These are phyloP conservation scores for Kalmanozyma brasiliensis DNA, from an alignment of 1,284 basidiomycete species.

Conservation along the genomic window DNA sequence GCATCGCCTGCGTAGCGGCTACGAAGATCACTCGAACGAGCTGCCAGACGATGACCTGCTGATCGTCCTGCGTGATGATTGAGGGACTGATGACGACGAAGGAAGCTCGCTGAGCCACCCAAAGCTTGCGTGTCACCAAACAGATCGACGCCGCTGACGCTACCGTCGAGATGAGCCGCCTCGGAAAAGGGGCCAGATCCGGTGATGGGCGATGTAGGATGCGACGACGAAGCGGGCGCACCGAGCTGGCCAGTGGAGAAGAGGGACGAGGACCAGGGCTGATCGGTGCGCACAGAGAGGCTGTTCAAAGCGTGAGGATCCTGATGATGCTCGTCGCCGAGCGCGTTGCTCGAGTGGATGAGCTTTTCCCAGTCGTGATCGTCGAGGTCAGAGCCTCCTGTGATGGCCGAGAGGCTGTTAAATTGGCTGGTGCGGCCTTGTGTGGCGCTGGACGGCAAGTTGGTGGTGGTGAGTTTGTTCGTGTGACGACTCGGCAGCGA, in stretches of 20 bases:
- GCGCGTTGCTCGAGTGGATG: conserved; percentile 44
- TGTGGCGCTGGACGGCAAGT: conserved; percentile 30
- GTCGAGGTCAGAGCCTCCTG: conserved; percentile 50
- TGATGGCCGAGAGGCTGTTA: conserved; percentile 60
- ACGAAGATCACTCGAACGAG: conserved; percentile 32
- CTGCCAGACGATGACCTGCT: conserved; percentile 27
- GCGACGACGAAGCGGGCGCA: conserved; percentile 16
- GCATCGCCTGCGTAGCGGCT: conserved; percentile 10
- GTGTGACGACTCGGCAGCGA: conserved; percentile 45
- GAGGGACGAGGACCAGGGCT: conserved; percentile 37
- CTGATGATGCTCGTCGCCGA: conserved; percentile 47
- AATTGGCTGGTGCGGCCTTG: conserved; percentile 36
- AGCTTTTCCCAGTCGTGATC: conserved; percentile 62
- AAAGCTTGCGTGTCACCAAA: conserved; percentile 35
- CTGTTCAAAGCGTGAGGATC: conserved; percentile 20
- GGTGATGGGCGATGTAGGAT: conserved; percentile 32
- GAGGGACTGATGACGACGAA: conserved; percentile 59
- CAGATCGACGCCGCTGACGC: conserved; percentile 14
- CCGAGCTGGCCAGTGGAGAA: conserved; percentile 18
- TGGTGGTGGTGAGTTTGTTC: conserved; percentile 24
- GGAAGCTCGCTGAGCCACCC: conserved; percentile 17
- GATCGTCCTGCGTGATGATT: conserved; percentile 46
- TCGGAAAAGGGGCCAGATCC: conserved; percentile 16
- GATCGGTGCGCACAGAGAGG: conserved; percentile 14
- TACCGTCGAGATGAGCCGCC: conserved; percentile 19